A percentile compares a stretch with the other conserved stretches of the same genome.
Conservation (phyloP, 169 alveolate genomes). For the Eimeria nieschulzi region DNA sequence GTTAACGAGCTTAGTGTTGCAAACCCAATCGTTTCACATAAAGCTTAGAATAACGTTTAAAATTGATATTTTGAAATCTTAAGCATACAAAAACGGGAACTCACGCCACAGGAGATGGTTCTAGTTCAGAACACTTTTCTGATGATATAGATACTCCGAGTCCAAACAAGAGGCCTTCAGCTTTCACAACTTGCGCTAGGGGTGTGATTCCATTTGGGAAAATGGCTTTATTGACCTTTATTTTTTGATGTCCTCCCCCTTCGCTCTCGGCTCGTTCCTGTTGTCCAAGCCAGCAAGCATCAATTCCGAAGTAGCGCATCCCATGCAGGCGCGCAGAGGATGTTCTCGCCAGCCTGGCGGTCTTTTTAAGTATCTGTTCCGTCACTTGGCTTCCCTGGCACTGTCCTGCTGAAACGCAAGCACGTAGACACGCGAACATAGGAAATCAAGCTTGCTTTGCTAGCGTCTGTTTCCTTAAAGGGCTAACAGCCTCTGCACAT, state of each 20-base stretch:
- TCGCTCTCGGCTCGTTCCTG: not conserved
- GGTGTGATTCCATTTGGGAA: not conserved
- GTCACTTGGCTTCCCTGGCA: not conserved
- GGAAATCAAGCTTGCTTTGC: not conserved
- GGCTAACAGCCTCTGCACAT: too few relatives aligned
- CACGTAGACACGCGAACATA: not conserved
- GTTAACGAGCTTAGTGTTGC: too few relatives aligned
- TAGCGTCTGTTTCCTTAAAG: not conserved
- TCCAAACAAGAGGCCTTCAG: conserved; percentile 10
- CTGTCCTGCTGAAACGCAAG: conserved; percentile 1
- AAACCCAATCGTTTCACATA: too few relatives aligned
- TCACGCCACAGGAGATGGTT: conserved; percentile 5
- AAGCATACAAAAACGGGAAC: not conserved
- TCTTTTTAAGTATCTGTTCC: not conserved
- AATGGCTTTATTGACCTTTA: not conserved
- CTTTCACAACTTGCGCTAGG: not conserved
- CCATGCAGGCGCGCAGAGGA: conserved; percentile 17
- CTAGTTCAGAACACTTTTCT: conserved; percentile 2
- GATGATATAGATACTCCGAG: conserved; percentile 3
- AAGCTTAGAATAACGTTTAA: too few relatives aligned
- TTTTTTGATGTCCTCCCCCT: not conserved
- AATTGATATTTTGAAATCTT: too few relatives aligned
- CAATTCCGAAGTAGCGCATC: conserved; percentile 19
- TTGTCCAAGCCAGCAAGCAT: conserved; percentile 17
- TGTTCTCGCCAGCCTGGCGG: not conserved